Conservation (phyloP, 352 stramenopile genomes). For the Phytophthora colocasiae region DNA sequence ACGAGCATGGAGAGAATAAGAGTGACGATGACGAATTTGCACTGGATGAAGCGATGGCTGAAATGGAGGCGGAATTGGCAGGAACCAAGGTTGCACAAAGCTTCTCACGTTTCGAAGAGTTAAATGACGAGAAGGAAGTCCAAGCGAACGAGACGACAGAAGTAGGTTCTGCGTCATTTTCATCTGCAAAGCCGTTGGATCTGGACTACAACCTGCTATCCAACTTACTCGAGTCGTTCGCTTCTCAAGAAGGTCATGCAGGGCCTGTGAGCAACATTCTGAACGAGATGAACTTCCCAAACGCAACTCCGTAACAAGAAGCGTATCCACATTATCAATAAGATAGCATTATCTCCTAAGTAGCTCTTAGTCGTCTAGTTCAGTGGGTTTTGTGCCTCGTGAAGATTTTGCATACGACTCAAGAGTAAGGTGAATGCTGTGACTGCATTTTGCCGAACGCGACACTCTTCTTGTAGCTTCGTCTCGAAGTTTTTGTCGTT, state of each 20-base stretch:
- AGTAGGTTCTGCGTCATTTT: slow-evolving; percentile 28
- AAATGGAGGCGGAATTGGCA: slow-evolving; percentile 79
- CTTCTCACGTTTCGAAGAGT: slow-evolving; percentile 48
- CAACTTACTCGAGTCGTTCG: slow-evolving; percentile 84
- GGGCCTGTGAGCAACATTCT: slow-evolving; percentile 83
- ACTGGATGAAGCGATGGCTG: slow-evolving; percentile 67
- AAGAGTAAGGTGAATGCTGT: too few species aligned
- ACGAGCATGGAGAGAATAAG: slow-evolving; percentile 30
- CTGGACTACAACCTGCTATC: slow-evolving; percentile 87
- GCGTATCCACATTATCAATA: neutral
- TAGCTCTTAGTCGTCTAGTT: too few species aligned
- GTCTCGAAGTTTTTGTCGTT: neutral
- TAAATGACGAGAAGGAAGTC: slow-evolving; percentile 16
- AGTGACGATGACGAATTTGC: slow-evolving; percentile 45
- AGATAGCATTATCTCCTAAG: too few species aligned
- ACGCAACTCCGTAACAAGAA: slow-evolving; percentile 15
- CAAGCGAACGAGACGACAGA: slow-evolving; percentile 14
- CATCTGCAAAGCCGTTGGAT: slow-evolving; percentile 61
- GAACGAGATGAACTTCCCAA: slow-evolving; percentile 57
- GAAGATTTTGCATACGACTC: too few species aligned
- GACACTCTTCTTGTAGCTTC: neutral
- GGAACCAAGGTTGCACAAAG: slow-evolving; percentile 64
- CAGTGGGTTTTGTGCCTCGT: too few species aligned
- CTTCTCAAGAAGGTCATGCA: slow-evolving; percentile 74
- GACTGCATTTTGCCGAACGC: too few species aligned